Base-by-base conservation (phyloP, 208 protist genomes). In the Hexamita inflata region DNA sequence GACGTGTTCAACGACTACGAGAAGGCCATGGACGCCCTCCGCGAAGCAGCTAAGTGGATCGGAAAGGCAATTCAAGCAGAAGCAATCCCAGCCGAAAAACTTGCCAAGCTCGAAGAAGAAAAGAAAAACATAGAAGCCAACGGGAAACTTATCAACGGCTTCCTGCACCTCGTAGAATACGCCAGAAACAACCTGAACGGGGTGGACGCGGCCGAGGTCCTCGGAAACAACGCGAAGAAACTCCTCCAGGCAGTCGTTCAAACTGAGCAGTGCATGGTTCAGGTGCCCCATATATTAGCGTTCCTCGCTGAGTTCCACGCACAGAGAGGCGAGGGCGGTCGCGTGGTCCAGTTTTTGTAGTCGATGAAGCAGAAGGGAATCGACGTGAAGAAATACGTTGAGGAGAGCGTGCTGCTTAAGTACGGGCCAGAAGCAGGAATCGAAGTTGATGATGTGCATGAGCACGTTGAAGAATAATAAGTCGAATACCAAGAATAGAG, bases 1-100 rank as follows among this genome's bases (percentile, higher is more conserved):
- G 24, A 29, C 28, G 64, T 42, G 9, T 70, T 49, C 64, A n/a
- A 70, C 38, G 64, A 70, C 38, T 70, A 70, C 38, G 40, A 42
- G 38, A 70, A 70, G 40, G 64, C 64, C 28, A 70, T 42, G 64
- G 26, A 40, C 34, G 64, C 64, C 19, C 26, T 70, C 64, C 2
- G 26, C 9, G 64, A 70, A 34, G 32, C 38, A 4, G 38, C 38
- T 2, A 70, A 70, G 45, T 53, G 45, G n/a, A n/a, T n/a, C n/a
- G n/a, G n/a, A n/a, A n/a, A n/a, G n/a, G n/a, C n/a, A n/a, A n/a
- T n/a, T n/a, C n/a, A n/a, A n/a, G n/a, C n/a, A n/a, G n/a, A n/a
- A n/a, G n/a, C n/a, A n/a, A n/a, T n/a, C n/a, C n/a, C n/a, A n/a
- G n/a, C n/a, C 45, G 45, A 53, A 19, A 53, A 53, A 19, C 45